Evolutionary conservation across 2,329 filamentous ascomycete species (phyloP), one percentile per base, ranked within the genome.

Genomic region (Cladophialophora immunda): DNA sequence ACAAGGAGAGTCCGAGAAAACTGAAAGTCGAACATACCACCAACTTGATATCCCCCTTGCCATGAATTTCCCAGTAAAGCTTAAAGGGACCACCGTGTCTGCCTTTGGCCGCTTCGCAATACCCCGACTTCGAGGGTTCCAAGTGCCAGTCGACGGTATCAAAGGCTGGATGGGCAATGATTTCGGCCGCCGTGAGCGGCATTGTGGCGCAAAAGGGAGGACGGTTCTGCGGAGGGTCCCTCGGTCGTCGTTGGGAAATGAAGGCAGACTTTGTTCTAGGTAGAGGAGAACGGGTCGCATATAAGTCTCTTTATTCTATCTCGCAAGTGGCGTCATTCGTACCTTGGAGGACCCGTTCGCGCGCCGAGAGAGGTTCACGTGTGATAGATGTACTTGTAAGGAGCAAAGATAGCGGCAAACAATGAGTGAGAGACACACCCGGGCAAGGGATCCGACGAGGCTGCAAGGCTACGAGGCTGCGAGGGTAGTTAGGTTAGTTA

Each of bases 51-150:
- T 89, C 86, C 3, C 92, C 92, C 68, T 85, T 81, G 64, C 93
- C 92, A 80, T 97, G 92, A 56, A 95, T 82, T 78, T 95, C 91
- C 84, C 92, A 96, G 61, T 87, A 84, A 60, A 97, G 87, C 54
- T 90, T 85, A 71, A 96, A 81, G 22, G 92, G 92, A 1, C 92
- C 92, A 69, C 92, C 90, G 73, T 91, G 86, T 19, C 75, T 66
- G 41, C 81, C 86, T 63, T 85, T 82, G n/a, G 90, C 92, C 30
- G 92, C 91, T 2, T 86, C 79, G 6, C 87, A 75, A 52, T 84
- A 84, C 4, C 89, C 92, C 58, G 85, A 83, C 47, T 83, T 82
- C 56, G 88, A 84, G 4, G 92, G 89, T 72, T 88, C 84, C 25
- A 96, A 85, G 30, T 76, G 70, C 74, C 76, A 79, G 36, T 75